Base-by-base conservation (phyloP, 2,329 filamentous ascomycete genomes). In the Claviceps africana region DNA sequence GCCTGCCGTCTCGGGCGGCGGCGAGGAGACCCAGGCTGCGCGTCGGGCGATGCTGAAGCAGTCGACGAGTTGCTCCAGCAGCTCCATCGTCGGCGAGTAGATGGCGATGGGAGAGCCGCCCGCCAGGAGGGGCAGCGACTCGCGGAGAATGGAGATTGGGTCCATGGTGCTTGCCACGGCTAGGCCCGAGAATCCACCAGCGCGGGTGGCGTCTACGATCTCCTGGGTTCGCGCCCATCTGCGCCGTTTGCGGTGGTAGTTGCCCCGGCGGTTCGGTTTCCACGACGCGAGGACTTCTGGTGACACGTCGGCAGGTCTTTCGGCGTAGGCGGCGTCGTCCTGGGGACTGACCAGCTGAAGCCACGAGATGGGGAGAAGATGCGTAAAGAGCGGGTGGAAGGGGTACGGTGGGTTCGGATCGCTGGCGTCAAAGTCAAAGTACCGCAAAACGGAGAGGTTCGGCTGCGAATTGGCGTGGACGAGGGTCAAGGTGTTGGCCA, bases 291-390 rank as follows among this genome's bases (percentile, higher is more conserved):
- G 72, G 25, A 78, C 75, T 17, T 82, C 78, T 0, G 81, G 72
- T 0, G 81, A 61, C 1, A 83, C 72, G 0, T 70, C 64, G 0
- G 79, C 73, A 0, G 88, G 85, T 51, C 83, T 77, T 28, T 78
- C 76, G 33, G 73, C 68, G 67, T 95, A 95, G 4, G 85, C 80
- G 1, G 78, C 76, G 65, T 97, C 93, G 31, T 81, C 72, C 37
- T 79, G 70, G 0, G 93, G 93, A 25, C 85, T 77, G 17, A 96
- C 71, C 5, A 98, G 79, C 67, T 97, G 91, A 2, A 98, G 78
- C 90, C 91, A 98, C 30, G 88, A 91, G 31, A 97, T 73, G 5
- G 85, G 81, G 61, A 91, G 84, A 50, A 98, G 79, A 64, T 93
- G 84, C 17, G 79, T 83, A 66, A 85, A 78, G 11, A 98, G 79